Conservation (phyloP, 345 rosid genomes). For the Bruguiera sexangula region DNA sequence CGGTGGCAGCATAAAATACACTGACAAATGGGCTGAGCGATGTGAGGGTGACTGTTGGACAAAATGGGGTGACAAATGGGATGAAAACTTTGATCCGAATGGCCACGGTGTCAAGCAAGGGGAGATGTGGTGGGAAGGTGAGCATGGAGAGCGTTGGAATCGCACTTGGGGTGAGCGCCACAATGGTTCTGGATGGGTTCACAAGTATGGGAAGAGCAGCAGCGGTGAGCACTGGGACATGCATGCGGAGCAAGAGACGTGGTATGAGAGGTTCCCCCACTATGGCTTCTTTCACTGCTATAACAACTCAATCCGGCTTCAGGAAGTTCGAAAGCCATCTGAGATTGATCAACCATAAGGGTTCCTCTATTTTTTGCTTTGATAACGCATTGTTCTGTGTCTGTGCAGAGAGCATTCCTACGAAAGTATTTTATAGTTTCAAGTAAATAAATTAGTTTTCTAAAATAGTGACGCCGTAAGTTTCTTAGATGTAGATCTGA, state of each 20-base stretch:
- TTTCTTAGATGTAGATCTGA: neutral
- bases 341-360: constrained; percentile 33
- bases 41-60: constrained; percentile 81
- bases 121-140: constrained; percentile 95
- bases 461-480: neutral
- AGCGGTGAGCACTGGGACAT: constrained; percentile 97
- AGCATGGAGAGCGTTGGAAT: constrained; percentile 79
- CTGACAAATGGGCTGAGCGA: constrained; percentile 95
- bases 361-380: too few species aligned
- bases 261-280: constrained; percentile 97
- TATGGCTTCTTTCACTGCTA: constrained; percentile 88
- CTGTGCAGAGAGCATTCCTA: too few species aligned
- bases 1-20: constrained; percentile 84
- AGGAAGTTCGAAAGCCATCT: constrained; percentile 64
- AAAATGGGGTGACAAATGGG: constrained; percentile 99
- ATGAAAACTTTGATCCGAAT: constrained; percentile 67
- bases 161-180: constrained; percentile 94
- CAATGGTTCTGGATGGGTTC: constrained; percentile 89
- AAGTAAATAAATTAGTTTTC: neutral
- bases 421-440: neutral
- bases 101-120: constrained; percentile 96
- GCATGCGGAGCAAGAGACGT: constrained; percentile 64
- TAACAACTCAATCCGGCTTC: constrained; percentile 80
- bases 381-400: too few species aligned
- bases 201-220: constrained; percentile 95